Evolutionary conservation across 371 early-diverging fungal genomes (phyloP).

Genomic region (Saksenaea oblongispora): DNA sequence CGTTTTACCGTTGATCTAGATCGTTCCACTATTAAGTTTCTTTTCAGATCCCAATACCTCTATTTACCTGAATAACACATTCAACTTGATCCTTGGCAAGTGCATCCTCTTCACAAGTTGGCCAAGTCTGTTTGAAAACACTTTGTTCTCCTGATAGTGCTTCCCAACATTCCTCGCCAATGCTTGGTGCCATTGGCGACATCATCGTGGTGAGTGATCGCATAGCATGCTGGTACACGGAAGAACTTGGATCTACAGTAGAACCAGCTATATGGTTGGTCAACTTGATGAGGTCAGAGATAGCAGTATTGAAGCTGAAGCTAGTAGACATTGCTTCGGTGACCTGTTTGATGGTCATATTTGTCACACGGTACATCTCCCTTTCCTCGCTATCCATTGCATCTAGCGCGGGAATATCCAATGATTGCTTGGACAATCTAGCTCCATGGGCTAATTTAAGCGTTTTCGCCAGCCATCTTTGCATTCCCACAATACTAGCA

Average conservation of each 20-base stretch:
- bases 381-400: constrained; percentile 58
- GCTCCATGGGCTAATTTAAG: constrained; percentile 29
- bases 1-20: constrained; percentile 80
- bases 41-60: background rate
- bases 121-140: constrained; percentile 70
- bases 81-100: constrained; percentile 52
- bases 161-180: constrained; percentile 80
- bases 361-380: constrained; percentile 51
- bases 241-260: constrained; percentile 25
- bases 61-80: constrained; percentile 59
- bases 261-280: constrained; percentile 59
- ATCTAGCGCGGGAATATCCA: constrained; percentile 14
- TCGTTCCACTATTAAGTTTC: background rate
- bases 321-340: constrained; percentile 61
- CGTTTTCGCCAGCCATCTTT: constrained; percentile 75
- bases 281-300: constrained; percentile 83
- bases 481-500: constrained; percentile 89
- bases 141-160: constrained; percentile 21
- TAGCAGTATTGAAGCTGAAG: constrained; percentile 78
- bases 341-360: constrained; percentile 57
- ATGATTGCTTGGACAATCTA: background rate
- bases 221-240: constrained; percentile 59
- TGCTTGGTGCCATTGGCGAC: constrained; percentile 74
- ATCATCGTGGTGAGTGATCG: constrained; percentile 70
- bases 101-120: constrained; percentile 54